A percentile compares a stretch with the other conserved stretches of the same genome.
Conservation (phyloP, 495 filamentous ascomycete species). For the Hypoxylon lienhwacheense region DNA sequence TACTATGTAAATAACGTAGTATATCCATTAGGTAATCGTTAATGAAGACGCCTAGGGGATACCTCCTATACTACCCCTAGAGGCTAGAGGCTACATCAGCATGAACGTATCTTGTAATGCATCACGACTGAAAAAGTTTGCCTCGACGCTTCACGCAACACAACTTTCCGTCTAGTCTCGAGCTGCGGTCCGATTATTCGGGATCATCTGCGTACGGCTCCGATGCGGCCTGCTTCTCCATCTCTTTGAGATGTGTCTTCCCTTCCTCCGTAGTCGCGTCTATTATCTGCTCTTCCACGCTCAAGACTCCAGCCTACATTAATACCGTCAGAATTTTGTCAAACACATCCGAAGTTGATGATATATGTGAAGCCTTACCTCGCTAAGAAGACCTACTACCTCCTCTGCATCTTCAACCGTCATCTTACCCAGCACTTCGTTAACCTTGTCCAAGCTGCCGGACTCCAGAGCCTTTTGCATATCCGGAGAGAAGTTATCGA, state of each 20-base stretch:
- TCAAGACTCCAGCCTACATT: slow-evolving; percentile 76
- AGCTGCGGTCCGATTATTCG: slow-evolving; percentile 33
- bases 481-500: slow-evolving; percentile 78
- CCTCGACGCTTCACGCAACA: neutral
- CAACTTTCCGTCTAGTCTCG: too few relatives aligned
- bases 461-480: slow-evolving; percentile 79
- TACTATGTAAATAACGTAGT: neutral
- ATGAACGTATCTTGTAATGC: too few relatives aligned
- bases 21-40: neutral
- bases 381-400: slow-evolving; percentile 77
- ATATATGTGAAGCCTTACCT: slow-evolving; percentile 51
- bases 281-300: slow-evolving; percentile 87
- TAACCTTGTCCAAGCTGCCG: slow-evolving; percentile 88
- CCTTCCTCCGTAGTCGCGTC: slow-evolving; percentile 96
- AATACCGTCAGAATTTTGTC: slow-evolving; percentile 19
- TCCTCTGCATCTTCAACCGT: slow-evolving; percentile 90
- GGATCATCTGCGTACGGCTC: slow-evolving; percentile 42
- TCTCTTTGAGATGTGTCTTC: slow-evolving; percentile 69
- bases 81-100: too few relatives aligned
- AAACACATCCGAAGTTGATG: neutral
- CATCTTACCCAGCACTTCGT: slow-evolving; percentile 96
- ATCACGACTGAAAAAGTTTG: too few relatives aligned
- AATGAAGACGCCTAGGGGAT: too few relatives aligned
- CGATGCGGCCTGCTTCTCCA: slow-evolving; percentile 60
- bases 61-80: too few relatives aligned